These are phyloP conservation scores for Aureobasidium leucospermi DNA, from an alignment of 2,329 filamentous ascomycete species.

Conservation along the genomic window DNA sequence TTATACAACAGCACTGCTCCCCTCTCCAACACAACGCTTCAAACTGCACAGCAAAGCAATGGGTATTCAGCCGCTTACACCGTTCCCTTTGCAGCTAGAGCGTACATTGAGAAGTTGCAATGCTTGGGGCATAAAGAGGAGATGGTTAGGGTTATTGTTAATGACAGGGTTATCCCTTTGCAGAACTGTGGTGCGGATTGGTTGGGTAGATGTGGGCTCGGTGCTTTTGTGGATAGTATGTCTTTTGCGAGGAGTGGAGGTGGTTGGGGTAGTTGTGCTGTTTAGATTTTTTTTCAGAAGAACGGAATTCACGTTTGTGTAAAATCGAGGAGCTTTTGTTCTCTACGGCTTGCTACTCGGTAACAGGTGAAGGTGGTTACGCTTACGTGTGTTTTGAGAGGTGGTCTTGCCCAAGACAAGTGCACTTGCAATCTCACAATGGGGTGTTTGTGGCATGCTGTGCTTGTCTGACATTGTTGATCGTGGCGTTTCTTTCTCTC, in stretches of 20 bases:
- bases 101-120: conserved; percentile 82
- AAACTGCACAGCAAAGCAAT: conserved; percentile 46
- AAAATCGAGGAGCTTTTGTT: too few relatives aligned
- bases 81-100: conserved; percentile 71
- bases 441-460: too few relatives aligned
- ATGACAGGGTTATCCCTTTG: conserved; percentile 72
- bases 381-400: too few relatives aligned
- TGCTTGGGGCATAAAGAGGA: conserved; percentile 58
- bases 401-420: too few relatives aligned
- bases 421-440: too few relatives aligned
- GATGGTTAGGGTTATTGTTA: conserved; percentile 71
- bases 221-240: conserved; percentile 65
- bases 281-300: background rate
- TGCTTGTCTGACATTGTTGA: too few relatives aligned
- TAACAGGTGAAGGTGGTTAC: too few relatives aligned
- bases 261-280: conserved; percentile 60
- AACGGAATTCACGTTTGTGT: too few relatives aligned
- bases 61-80: conserved; percentile 72
- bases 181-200: conserved; percentile 62
- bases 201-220: conserved; percentile 62
- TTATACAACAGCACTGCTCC: conserved; percentile 61
- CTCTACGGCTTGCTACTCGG: too few relatives aligned
- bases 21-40: conserved; percentile 39
- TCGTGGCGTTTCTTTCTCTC: too few relatives aligned
- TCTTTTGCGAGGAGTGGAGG: conserved; percentile 67